phyloP scores from a whole-genome alignment of 148 eudicot genomes.

The Nepenthes gracilis region DNA sequence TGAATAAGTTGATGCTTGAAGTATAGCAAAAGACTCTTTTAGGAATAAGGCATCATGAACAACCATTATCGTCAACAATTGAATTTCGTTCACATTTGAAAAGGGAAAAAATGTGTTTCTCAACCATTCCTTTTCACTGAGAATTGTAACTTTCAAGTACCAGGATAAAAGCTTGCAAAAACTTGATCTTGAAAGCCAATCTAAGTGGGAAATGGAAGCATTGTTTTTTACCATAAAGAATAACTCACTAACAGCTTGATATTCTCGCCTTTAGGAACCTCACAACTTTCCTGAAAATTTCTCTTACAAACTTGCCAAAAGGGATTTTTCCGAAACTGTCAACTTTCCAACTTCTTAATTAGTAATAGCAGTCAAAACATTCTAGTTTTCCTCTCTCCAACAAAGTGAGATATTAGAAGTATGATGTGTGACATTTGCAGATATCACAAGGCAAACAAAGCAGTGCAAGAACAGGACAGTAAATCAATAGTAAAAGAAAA shows the following conservation, averaged over 20 bases:
- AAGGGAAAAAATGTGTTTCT: not conserved
- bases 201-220: not conserved
- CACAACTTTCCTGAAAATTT: no score
- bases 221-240: not conserved
- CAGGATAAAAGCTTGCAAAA: constrained; percentile 8
- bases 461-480: no score
- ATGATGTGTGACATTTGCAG: no score
- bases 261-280: no score
- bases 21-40: not conserved
- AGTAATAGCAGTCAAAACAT: no score
- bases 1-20: not conserved
- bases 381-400: no score
- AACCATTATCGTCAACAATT: not conserved
- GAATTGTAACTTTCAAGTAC: constrained; percentile 11
- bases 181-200: not conserved
- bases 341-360: no score
- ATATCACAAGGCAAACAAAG: no score
- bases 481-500: no score
- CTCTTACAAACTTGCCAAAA: no score
- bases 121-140: constrained; percentile 14
- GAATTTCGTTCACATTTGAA: not conserved
- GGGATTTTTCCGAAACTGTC: no score
- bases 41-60: not conserved
- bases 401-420: no score
- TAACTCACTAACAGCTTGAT: not conserved